These are phyloP conservation scores for Barnettozyma populi DNA, from an alignment of 805 yeast species.

Conservation along the genomic window DNA sequence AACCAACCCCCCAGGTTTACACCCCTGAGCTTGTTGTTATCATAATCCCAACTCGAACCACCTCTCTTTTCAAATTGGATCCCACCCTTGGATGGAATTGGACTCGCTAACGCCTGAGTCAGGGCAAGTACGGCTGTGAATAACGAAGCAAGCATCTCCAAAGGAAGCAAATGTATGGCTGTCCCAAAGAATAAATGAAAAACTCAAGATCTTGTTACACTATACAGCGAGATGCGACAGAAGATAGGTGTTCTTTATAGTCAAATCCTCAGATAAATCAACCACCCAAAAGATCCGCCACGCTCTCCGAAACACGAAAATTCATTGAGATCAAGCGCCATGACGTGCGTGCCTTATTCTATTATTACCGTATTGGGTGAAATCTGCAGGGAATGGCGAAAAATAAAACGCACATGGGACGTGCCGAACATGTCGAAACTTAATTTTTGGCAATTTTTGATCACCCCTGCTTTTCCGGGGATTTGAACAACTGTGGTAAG, in stretches of 20 bases:
- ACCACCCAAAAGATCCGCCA: not conserved
- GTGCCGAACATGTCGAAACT: too few relatives aligned
- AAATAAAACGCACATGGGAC: too few relatives aligned
- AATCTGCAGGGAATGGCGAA: too few relatives aligned
- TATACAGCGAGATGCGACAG: not conserved
- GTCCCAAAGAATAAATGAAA: too few relatives aligned
- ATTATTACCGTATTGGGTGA: too few relatives aligned
- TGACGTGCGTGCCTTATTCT: too few relatives aligned
- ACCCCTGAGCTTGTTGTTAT: constrained; percentile 38
- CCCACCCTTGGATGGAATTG: constrained; percentile 26
- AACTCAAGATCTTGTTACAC: too few relatives aligned
- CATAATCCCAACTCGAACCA: constrained; percentile 17
- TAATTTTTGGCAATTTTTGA: too few relatives aligned
- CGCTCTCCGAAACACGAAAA: too few relatives aligned
- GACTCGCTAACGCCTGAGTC: constrained; percentile 10
- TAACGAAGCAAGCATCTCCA: constrained; percentile 1
- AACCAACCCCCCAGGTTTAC: constrained; percentile 91
- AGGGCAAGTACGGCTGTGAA: constrained; percentile 2
- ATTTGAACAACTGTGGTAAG: too few relatives aligned
- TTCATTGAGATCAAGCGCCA: too few relatives aligned
- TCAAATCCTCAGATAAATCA: not conserved
- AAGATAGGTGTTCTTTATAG: not conserved
- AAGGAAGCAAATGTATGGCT: not conserved
- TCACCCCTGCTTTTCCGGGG: too few relatives aligned
- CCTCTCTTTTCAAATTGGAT: constrained; percentile 19